phyloP scores from a whole-genome alignment of 192 early-diverging fungal genomes.

The Entomortierella beljakovae region DNA sequence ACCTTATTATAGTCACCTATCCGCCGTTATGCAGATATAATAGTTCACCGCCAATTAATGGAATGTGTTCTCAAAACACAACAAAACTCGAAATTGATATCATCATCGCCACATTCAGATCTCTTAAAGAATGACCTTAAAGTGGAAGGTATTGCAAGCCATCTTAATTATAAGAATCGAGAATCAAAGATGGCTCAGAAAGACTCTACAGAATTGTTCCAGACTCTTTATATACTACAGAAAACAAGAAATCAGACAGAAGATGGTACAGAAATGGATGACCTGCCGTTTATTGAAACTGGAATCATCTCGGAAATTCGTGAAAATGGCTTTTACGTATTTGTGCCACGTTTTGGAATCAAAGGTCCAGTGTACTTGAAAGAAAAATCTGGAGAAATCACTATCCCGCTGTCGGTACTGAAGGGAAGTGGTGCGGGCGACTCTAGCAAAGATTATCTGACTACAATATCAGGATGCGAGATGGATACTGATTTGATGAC shows the following conservation, averaged over 20 bases:
- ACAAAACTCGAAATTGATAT: neutral
- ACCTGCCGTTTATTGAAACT: constrained; percentile 62
- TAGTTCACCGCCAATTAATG: constrained; percentile 80
- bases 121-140: constrained; percentile 52
- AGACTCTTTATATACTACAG: constrained; percentile 74
- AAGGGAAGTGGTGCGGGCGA: constrained; percentile 55
- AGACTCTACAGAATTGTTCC: constrained; percentile 86
- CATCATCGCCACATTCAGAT: constrained; percentile 13
- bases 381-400: constrained; percentile 65
- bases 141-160: constrained; percentile 55
- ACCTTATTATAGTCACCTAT: constrained; percentile 67
- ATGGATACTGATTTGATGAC: constrained; percentile 62
- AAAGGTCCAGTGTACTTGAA: constrained; percentile 77
- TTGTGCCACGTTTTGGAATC: constrained; percentile 74
- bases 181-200: constrained; percentile 82
- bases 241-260: constrained; percentile 43
- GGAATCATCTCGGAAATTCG: constrained; percentile 80
- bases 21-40: constrained; percentile 84
- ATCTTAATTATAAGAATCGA: constrained; percentile 77
- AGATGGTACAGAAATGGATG: constrained; percentile 9
- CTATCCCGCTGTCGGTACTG: constrained; percentile 70
- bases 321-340: constrained; percentile 73
- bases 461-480: constrained; percentile 21
- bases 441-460: neutral
- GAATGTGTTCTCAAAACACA: constrained; percentile 50